Base-by-base conservation (phyloP, 2,329 filamentous ascomycete genomes). In the Aureobasidium sp. region DNA sequence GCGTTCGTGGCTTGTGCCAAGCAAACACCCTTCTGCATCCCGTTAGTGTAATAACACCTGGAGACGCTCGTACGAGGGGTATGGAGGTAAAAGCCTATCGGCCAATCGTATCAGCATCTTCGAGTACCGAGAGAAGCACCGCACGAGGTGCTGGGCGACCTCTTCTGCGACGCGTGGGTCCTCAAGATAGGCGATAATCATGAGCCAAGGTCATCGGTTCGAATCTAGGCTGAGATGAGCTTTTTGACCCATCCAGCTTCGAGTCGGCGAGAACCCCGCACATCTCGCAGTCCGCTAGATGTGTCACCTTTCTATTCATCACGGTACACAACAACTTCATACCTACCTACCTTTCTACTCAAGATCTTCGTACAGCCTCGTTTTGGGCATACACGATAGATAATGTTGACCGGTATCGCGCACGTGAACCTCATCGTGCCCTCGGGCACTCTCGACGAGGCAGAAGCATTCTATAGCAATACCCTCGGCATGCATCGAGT, bases 401-500 rank as follows among this genome's bases (percentile, higher is more conserved):
- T n/a, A 8, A 52, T 82, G 77, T 84, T 85, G 67, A 75, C 77
- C 41, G 79, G 81, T 39, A 73, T 85, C 57, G 79, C 81, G 2
- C 82, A 85, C 72, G 74, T 86, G 64, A 86, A 86, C 68, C 74
- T 86, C 51, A 77, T 80, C n/a, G 81, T 86, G 11, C 82, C 83
- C 0, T 68, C 70, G 0, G 80, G 77, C 62, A 83, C 81, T 0
- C 75, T 86, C 36, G 73, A 76, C 22, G 74, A 76, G 12, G 83
- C 84, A 2, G 72, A 75, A 22, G 75, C 75, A 11, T 86, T 86
- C 73, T 86, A 86, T 71, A 77, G 73, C 61, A 69, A 71, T 1
- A 86, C 83, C 0, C 76, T 87, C 0, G 83, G 82, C 14, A 76
- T 87, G 5, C 78, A 72, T 5, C 71, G 79, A 1, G 75, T 79